Conservation (phyloP, 176 grass and related monocot genomes). For the Olyra latifolia region DNA sequence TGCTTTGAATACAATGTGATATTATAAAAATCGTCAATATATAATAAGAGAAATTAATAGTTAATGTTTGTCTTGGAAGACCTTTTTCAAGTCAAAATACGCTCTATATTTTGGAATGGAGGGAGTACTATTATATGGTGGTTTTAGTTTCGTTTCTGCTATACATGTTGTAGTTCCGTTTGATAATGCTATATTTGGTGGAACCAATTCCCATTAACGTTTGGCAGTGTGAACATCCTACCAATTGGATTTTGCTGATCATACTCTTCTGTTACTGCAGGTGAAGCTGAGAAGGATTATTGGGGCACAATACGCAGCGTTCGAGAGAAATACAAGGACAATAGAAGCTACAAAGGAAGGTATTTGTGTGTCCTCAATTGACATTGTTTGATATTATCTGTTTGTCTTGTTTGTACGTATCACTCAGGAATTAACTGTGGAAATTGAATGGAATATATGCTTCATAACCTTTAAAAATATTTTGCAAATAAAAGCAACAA, state of each 20-base stretch:
- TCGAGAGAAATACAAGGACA: slow-evolving; percentile 39
- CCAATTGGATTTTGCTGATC: slow-evolving; percentile 19
- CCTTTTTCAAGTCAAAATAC: too few species aligned
- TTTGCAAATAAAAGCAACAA: not conserved
- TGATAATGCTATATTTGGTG: not conserved
- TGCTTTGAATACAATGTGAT: too few species aligned
- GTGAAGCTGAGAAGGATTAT: slow-evolving; percentile 71
- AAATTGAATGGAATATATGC: not conserved
- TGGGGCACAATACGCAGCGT: slow-evolving; percentile 46
- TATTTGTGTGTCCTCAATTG: not conserved
- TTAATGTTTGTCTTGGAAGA: too few species aligned
- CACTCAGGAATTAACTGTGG: not conserved
- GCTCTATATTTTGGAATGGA: too few species aligned
- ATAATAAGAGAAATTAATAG: too few species aligned
- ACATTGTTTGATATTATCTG: not conserved
- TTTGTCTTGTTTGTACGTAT: not conserved
- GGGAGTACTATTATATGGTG: not conserved
- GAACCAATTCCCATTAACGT: slow-evolving; percentile 4
- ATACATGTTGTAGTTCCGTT: not conserved
- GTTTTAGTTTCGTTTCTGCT: not conserved
- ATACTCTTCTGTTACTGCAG: slow-evolving; percentile 36
- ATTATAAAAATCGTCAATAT: too few species aligned
- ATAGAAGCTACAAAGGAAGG: slow-evolving; percentile 55
- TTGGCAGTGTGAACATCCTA: not conserved
- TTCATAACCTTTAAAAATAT: not conserved